These are phyloP conservation scores for Neltuma alba DNA, from an alignment of 306 rosid species.

Conservation along the genomic window DNA sequence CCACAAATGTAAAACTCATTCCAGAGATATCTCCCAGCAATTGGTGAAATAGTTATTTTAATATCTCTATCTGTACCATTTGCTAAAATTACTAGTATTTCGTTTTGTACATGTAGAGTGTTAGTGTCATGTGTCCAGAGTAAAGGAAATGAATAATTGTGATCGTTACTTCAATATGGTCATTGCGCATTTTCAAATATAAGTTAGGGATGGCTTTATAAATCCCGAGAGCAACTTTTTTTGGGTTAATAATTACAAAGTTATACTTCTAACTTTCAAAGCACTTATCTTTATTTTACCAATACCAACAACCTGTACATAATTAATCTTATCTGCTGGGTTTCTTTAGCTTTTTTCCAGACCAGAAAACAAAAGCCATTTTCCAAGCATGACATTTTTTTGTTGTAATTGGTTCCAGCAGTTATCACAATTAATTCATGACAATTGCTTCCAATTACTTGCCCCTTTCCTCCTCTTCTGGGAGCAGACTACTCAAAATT, in stretches of 20 bases:
- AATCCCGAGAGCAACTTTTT: background rate
- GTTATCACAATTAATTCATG: conserved; percentile 3
- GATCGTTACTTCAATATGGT: background rate
- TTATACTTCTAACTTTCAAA: background rate
- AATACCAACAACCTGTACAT: background rate
- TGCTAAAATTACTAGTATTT: background rate
- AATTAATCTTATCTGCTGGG: conserved; percentile 5
- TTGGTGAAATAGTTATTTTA: background rate
- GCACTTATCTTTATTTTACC: background rate
- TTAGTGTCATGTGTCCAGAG: background rate
- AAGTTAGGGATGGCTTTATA: background rate
- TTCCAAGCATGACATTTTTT: background rate
- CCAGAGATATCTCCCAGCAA: background rate
- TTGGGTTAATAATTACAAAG: background rate
- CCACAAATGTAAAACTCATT: background rate
- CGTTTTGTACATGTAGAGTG: background rate
- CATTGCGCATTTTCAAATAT: background rate
- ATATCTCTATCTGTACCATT: background rate
- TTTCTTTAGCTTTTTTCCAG: background rate
- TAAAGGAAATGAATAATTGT: background rate
- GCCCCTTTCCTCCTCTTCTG: no score
- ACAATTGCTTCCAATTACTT: background rate
- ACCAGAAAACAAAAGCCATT: background rate
- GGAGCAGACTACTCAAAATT: no score
- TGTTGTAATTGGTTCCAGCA: background rate